A percentile compares a stretch with the other conserved stretches of the same genome.
phyloP scores from a whole-genome alignment of 768 basidiomycete genomes.

The Amanita subjunquillea region DNA sequence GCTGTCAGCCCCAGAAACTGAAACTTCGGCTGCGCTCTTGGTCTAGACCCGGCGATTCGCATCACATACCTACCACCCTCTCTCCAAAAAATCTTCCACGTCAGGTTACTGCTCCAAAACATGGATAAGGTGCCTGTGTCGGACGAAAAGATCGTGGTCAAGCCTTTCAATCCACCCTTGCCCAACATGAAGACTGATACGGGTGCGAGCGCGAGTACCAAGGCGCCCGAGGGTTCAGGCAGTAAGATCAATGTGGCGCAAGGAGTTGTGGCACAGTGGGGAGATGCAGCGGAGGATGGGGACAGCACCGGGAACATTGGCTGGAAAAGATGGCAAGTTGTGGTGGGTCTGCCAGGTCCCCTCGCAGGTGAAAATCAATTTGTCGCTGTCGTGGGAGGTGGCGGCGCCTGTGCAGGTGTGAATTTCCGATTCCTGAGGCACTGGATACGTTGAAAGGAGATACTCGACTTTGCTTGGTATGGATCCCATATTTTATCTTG shows the following conservation, averaged over 20 bases:
- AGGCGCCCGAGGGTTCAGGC: conserved; percentile 3
- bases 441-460: too few relatives aligned
- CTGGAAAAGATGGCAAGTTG: conserved; percentile 24
- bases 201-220: background rate
- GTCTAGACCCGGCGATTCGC: conserved; percentile 29
- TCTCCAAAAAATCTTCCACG: conserved; percentile 19
- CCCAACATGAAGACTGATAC: background rate
- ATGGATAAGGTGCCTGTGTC: conserved; percentile 26
- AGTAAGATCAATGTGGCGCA: conserved; percentile 12
- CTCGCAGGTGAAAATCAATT: conserved; percentile 19
- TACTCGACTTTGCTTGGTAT: too few relatives aligned
- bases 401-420: conserved; percentile 12
- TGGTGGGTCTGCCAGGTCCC: conserved; percentile 22
- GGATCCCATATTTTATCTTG: too few relatives aligned
- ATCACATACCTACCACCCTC: conserved; percentile 30
- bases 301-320: conserved; percentile 4
- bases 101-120: conserved; percentile 24
- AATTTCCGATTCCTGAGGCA: too few relatives aligned
- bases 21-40: conserved; percentile 28
- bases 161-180: conserved; percentile 19
- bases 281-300: too few relatives aligned
- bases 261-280: conserved; percentile 12
- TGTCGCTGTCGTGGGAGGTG: conserved; percentile 25
- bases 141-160: conserved; percentile 20
- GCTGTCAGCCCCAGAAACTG: conserved; percentile 23